Evolutionary conservation across 164 flowering plant species (phyloP), one percentile per base, ranked within the genome.

Genomic region (Houttuynia cordata): DNA sequence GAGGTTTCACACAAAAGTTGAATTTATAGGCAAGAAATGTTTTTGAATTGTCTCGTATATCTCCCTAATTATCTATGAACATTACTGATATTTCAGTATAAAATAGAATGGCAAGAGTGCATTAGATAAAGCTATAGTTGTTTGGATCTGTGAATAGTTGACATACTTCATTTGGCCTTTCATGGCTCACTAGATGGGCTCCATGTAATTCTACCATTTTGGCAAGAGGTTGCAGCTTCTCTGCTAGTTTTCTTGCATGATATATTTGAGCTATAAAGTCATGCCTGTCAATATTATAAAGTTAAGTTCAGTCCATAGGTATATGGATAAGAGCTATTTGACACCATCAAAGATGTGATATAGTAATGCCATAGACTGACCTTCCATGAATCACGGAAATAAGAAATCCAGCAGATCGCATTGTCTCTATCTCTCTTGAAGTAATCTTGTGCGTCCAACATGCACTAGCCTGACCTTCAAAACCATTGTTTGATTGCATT

Each of bases 341-440:
- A 30, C 37, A 6, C 37, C 37, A 30, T 2, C 37, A 30, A 30
- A 30, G 37, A 30, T 30, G 37, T 30, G 37, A 30, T 30, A n/a
- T n/a, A 6, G 37, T 6, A 30, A 30, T 30, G 37, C 6, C 6
- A n/a, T n/a, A n/a, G n/a, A 8, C 64, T 34, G 62, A 90, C 97
- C 99, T 90, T 58, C 99, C 99, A 80, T 90, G 99, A 75, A 93
- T 90, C 56, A 90, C 76, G 39, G 97, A 88, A 63, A 90, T 74
- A 58, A 81, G 96, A 76, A 90, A 83, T 54, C 91, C 92, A 69
- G 86, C 76, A 19, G 81, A 68, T 0, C 82, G 74, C 51, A 93
- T 83, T 18, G 49, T 56, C 47, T 90, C 91, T 65, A 87, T 52
- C 58, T 93, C 99, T 69, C 61, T 66, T 62, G 62, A 41, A 24